Base-by-base conservation (phyloP, 73 alveolate genomes). In the Uronychia binucleata region DNA sequence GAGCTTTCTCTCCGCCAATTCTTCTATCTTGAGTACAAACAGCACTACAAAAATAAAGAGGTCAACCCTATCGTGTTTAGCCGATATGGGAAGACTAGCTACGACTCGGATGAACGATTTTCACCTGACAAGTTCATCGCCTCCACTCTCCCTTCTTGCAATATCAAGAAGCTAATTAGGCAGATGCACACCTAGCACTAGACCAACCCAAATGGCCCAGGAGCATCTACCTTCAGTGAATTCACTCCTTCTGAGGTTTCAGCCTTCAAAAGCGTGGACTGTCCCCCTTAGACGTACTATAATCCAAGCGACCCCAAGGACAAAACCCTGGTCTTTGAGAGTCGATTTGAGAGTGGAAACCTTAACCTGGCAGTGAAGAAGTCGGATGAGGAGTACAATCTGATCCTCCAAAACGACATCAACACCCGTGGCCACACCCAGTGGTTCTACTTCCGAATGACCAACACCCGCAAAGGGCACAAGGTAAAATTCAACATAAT, bases 401-500 rank as follows among this genome's bases (percentile, higher is more conserved):
- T 94, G 77, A 80, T 86, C 80, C 85, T 94, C 26, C 96, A 91
- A 82, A 89, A 92, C 80, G 98, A 94, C 81, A 92, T 94, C 34
- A 94, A 94, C 83, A 92, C 98, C 0, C 88, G 89, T 26, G 98
- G 98, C 32, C 92, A 94, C 84, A 93, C 96, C 30, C 77, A 93
- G 77, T 93, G 98, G 98, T 94, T 90, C 87, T 95, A 82, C 81
- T 95, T 88, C 77, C 60, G 90, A 58, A 84, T 81, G 26, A 27
- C 83, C 31, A 87, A 87, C 59, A 82, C 89, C 0, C 5, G 26
- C 33, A 57, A 76, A 58, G 92, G 91, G 76, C 34, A 84, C 81
- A 95, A 81, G 46, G 96, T 95, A 5, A 92, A 98, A 75, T 97
- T 98, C 92, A 98, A 98, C 91, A 98, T 98, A 58, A 90, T 98